phyloP scores from a whole-genome alignment of 768 basidiomycete species.

The Collybiopsis luxurians region DNA sequence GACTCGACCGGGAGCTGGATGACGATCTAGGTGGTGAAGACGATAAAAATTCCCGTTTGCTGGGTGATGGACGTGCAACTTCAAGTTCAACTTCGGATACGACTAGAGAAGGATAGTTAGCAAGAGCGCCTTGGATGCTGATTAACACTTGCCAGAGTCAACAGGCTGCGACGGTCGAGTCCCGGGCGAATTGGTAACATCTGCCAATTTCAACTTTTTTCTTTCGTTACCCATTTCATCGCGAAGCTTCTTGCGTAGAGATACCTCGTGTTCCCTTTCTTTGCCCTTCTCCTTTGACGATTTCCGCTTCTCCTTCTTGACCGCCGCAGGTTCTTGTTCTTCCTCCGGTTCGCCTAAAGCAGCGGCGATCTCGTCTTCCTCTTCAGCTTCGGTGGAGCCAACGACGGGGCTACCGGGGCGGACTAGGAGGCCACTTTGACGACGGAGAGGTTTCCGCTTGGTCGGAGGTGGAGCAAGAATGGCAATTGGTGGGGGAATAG shows the following conservation, averaged over 20 bases:
- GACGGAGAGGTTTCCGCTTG: slow-evolving; percentile 37
- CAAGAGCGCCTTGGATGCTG: too few relatives aligned
- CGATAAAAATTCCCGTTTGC: slow-evolving; percentile 22
- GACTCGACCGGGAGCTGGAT: slow-evolving; percentile 10
- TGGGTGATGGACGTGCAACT: slow-evolving; percentile 11
- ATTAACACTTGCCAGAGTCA: slow-evolving; percentile 36
- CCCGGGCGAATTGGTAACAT: slow-evolving; percentile 59
- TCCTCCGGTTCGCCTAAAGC: slow-evolving; percentile 28
- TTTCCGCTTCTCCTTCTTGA: slow-evolving; percentile 44
- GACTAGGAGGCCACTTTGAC: slow-evolving; percentile 59
- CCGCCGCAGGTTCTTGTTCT: slow-evolving; percentile 31
- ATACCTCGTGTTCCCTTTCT: slow-evolving; percentile 24
- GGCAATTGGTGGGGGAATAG: slow-evolving; percentile 17
- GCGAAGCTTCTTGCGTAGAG: slow-evolving; percentile 6
- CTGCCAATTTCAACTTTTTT: slow-evolving; percentile 53
- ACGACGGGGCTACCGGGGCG: slow-evolving; percentile 68
- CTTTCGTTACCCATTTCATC: slow-evolving; percentile 22
- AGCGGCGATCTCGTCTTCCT: slow-evolving; percentile 47
- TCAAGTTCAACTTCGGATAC: slow-evolving; percentile 16
- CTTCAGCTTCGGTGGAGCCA: slow-evolving; percentile 62
- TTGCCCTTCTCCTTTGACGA: slow-evolving; percentile 37
- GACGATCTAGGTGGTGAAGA: slow-evolving; percentile 39
- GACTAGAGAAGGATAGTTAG: slow-evolving; percentile 9
- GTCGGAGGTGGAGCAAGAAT: slow-evolving; percentile 14
- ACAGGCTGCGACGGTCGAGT: slow-evolving; percentile 41